A percentile compares a stretch with the other conserved stretches of the same genome.
Evolutionary conservation across 768 basidiomycete species (phyloP).

Genomic region (Tricholoma sp.): DNA sequence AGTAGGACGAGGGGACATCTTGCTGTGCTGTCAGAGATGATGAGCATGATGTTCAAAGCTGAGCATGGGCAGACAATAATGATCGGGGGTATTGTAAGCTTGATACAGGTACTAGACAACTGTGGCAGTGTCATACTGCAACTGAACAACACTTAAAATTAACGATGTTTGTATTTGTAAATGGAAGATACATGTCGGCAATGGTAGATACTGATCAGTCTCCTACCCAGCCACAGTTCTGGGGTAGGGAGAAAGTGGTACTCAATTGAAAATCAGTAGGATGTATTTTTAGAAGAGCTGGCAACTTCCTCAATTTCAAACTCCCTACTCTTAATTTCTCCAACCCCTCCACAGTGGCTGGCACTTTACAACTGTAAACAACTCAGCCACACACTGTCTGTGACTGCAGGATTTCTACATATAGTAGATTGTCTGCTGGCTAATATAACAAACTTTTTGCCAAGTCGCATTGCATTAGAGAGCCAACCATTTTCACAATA

Average conservation of each 20-base stretch:
- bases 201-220: no score
- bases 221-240: not conserved
- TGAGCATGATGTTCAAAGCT: no score
- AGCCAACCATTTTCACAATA: not conserved
- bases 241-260: slow-evolving; percentile 1
- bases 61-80: no score
- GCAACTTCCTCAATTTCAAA: not conserved
- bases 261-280: not conserved
- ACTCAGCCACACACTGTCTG: not conserved
- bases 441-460: not conserved
- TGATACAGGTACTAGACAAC: no score
- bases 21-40: no score
- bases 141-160: no score
- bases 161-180: no score
- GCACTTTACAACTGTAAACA: slow-evolving; percentile 2
- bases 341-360: slow-evolving; percentile 1
- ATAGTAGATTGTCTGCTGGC: not conserved
- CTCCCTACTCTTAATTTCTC: not conserved
- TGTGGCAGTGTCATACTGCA: no score
- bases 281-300: not conserved
- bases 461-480: not conserved
- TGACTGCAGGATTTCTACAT: not conserved
- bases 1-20: no score
- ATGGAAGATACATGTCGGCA: no score
- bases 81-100: no score